Base-by-base conservation (phyloP, 225 moss, liverwort and hornwort genomes). In the Polytrichum commune region DNA sequence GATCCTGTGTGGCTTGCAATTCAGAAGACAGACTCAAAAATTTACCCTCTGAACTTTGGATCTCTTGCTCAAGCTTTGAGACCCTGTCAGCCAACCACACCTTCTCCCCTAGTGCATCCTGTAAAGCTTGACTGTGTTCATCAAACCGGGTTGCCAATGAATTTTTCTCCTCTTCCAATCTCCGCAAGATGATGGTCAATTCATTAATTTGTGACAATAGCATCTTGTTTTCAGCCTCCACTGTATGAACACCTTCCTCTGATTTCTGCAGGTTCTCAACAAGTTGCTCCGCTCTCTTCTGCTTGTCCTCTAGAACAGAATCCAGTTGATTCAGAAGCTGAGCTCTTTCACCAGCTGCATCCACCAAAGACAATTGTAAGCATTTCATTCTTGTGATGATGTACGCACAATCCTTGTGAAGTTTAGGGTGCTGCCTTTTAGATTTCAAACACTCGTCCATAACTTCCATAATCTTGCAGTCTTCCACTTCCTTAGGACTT, bases 11-110 rank as follows among this genome's bases (percentile, higher is more conserved):
- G 25, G 65, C n/a, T 63, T 75, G 69, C 19, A 84, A 77, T 77
- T 84, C 69, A 69, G 71, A 78, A 38, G 53, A 62, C 55, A 80
- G 73, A 66, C 60, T 66, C 27, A 75, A 35, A 75, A 54, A 30
- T 63, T 70, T 78, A 16, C 28, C 23, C 63, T 78, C 63, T 27
- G 68, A 65, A 27, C 29, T 69, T 63, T 78, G 46, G 29, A 53
- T 80, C 35, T 69, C 68, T 64, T 75, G 54, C 55, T 77, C 77
- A 72, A 57, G 57, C 57, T n/a, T 57, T 5, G 5, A 57, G 20
- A 57, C 57, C 57, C 5, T 57, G 57, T 57, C 22, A 19, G 57
- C 57, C 57, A 57, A n/a, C 20, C 22, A 22, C 22, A 22, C 57
- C 57, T 57, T 57, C 22, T 57, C 57, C 8, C 5, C 57, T 22